Conservation (phyloP, 2,329 filamentous ascomycete genomes). For the Neofusicoccum laricinum region DNA sequence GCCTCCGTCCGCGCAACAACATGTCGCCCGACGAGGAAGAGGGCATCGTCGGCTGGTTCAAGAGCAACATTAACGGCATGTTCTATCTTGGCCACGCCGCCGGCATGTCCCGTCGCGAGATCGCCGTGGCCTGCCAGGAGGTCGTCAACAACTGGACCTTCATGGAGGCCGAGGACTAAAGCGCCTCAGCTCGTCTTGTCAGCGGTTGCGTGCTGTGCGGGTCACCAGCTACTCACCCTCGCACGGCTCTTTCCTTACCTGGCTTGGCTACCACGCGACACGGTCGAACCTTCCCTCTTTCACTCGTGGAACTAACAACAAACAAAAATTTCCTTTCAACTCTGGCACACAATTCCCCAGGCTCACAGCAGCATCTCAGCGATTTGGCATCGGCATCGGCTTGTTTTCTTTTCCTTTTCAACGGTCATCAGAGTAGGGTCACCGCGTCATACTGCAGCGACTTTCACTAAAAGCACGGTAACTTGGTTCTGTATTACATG, state of each 20-base stretch:
- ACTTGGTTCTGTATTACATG: not conserved
- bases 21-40: not conserved
- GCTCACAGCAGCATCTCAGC: not conserved
- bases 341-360: not conserved
- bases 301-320: too few species aligned
- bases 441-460: too few species aligned
- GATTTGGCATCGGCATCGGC: not conserved
- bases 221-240: too few species aligned
- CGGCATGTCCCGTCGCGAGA: not conserved
- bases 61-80: slow-evolving; percentile 4
- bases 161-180: not conserved
- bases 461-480: not conserved
- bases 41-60: not conserved
- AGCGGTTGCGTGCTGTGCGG: not conserved
- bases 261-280: too few species aligned
- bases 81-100: not conserved
- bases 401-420: not conserved
- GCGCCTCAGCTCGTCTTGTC: not conserved
- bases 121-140: not conserved
- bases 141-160: not conserved
- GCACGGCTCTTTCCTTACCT: too few species aligned
- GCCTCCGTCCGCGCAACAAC: not conserved
- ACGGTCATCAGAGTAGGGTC: not conserved
- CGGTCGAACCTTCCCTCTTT: not conserved
- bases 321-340: not conserved